phyloP scores from a whole-genome alignment of 2,329 filamentous ascomycete species.

The Exophiala sp. region DNA sequence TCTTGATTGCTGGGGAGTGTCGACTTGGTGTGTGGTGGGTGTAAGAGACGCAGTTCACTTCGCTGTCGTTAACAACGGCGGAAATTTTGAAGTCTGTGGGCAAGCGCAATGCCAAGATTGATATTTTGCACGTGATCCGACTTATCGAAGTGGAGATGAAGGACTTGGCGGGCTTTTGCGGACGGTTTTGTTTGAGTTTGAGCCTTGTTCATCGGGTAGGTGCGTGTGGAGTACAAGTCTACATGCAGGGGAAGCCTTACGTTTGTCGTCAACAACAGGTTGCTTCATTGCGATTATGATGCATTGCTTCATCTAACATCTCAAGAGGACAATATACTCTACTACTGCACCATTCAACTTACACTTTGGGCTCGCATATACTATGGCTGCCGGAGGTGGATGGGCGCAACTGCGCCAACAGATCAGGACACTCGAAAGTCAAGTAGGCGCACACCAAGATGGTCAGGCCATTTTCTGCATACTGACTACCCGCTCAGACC shows the following conservation, averaged over 20 bases:
- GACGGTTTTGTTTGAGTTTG: neutral
- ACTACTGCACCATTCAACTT: too few species aligned
- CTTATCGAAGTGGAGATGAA: neutral
- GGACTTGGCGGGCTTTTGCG: neutral
- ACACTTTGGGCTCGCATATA: neutral
- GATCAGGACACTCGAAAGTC: conserved; percentile 80
- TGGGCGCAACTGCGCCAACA: conserved; percentile 96
- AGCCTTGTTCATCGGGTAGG: conserved; percentile 9
- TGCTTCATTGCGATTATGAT: neutral
- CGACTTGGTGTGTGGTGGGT: conserved; percentile 14
- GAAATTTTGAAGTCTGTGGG: conserved; percentile 12
- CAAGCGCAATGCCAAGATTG: conserved; percentile 10
- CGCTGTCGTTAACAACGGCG: conserved; percentile 4
- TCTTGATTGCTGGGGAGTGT: conserved; percentile 23
- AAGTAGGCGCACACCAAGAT: conserved; percentile 55
- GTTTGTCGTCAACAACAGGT: neutral
- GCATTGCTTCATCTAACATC: neutral
- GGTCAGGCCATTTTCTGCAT: conserved; percentile 7
- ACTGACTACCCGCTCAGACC: conserved; percentile 55
- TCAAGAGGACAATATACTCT: too few species aligned
- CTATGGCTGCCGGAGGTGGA: conserved; percentile 55
- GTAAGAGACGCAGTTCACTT: conserved; percentile 11
- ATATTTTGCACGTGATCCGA: conserved; percentile 34
- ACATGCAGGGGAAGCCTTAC: conserved; percentile 4
- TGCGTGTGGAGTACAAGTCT: neutral